Evolutionary conservation across 371 early-diverging fungal species (phyloP).

Genomic region (Mitosporidium daphniae): DNA sequence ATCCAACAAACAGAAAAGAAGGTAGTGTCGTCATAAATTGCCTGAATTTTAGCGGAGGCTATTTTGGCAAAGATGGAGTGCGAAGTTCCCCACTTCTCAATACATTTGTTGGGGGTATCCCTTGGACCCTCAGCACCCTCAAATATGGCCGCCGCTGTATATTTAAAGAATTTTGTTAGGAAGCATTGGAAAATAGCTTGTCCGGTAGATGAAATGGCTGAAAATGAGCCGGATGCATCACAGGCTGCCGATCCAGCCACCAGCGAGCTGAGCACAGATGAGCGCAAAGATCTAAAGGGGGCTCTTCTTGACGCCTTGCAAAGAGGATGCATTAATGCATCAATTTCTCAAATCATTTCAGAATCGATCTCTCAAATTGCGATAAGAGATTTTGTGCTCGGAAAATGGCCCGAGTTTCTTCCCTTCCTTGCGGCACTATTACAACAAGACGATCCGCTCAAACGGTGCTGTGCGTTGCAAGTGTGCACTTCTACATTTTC

Average conservation of each 20-base stretch:
- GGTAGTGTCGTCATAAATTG: too few species aligned
- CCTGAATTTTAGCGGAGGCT: too few species aligned
- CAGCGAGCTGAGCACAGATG: constrained; percentile 13
- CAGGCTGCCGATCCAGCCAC: not conserved
- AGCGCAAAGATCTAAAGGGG: constrained; percentile 6
- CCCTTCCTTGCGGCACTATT: not conserved
- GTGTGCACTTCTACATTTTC: not conserved
- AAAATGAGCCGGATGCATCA: not conserved
- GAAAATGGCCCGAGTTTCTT: constrained; percentile 11
- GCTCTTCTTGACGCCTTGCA: not conserved
- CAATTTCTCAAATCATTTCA: constrained; percentile 6
- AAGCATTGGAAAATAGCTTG: constrained; percentile 39
- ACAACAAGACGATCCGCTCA: not conserved
- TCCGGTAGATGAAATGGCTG: not conserved
- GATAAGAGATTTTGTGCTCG: constrained; percentile 26
- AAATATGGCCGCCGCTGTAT: constrained; percentile 42
- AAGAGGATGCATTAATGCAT: constrained; percentile 5
- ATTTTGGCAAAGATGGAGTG: too few species aligned
- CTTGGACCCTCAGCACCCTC: too few species aligned
- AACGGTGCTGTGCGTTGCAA: too few species aligned
- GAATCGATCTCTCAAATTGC: constrained; percentile 31
- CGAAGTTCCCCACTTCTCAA: too few species aligned
- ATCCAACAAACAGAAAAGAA: too few species aligned
- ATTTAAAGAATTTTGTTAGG: constrained; percentile 69
- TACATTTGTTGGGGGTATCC: too few species aligned